Percentiles rank a stretch among this genome's conserved stretches.
Evolutionary conservation across 148 eudicot genomes (phyloP).

Genomic region (Camellia japonica): DNA sequence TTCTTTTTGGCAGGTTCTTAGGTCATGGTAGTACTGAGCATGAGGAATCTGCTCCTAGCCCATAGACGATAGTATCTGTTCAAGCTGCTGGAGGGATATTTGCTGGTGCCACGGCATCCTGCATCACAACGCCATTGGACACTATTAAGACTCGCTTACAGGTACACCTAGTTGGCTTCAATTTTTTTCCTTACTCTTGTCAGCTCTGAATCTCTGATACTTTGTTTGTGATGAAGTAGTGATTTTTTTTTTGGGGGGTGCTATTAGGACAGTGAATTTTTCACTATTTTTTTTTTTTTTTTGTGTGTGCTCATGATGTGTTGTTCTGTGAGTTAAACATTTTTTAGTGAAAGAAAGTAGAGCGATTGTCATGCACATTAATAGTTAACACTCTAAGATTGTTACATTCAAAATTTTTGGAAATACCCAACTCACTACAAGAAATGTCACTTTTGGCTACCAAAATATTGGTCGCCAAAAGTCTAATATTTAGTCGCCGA

Average conservation of each 20-base stretch:
- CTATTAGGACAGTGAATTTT: background rate
- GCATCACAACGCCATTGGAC: constrained; percentile 90
- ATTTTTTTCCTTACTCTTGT: background rate
- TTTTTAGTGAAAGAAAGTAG: too few species aligned
- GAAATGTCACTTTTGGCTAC: too few species aligned
- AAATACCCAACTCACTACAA: too few species aligned
- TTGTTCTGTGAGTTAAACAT: too few species aligned
- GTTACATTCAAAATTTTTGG: too few species aligned
- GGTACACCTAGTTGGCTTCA: constrained; percentile 27
- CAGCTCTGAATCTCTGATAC: background rate
- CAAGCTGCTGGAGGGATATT: constrained; percentile 93
- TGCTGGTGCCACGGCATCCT: constrained; percentile 93
- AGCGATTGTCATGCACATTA: too few species aligned
- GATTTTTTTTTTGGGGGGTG: too few species aligned
- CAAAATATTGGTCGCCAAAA: too few species aligned
- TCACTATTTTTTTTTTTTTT: too few species aligned
- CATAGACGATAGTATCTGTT: constrained; percentile 52
- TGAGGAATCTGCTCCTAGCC: constrained; percentile 49
- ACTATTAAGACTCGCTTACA: constrained; percentile 95
- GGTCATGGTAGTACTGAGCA: constrained; percentile 44
- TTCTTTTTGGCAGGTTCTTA: constrained; percentile 46
- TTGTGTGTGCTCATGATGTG: too few species aligned
- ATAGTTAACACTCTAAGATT: too few species aligned
- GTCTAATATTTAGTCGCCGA: too few species aligned
- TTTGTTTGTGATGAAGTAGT: background rate